A percentile compares a stretch with the other conserved stretches of the same genome.
Evolutionary conservation across 164 flowering plant genomes (phyloP).

Genomic region (Dillenia suffruticosa): DNA sequence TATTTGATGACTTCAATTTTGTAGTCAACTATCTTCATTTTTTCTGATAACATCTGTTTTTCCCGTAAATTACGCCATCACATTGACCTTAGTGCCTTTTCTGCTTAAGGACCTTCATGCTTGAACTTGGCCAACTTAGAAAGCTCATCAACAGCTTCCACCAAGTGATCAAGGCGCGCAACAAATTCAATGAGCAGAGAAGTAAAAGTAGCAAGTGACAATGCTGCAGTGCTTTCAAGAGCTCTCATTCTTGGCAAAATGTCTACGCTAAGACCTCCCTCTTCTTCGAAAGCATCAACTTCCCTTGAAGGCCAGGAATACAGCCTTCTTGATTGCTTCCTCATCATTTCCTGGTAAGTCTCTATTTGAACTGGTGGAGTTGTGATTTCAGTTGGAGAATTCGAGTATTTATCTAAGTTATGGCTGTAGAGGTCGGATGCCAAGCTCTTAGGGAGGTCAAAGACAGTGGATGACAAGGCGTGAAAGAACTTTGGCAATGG

Average conservation of each 20-base stretch:
- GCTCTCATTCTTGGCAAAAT: slow-evolving; percentile 34
- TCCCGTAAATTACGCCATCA: no score
- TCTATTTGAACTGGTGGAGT: slow-evolving; percentile 14
- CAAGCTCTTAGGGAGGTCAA: slow-evolving; percentile 17
- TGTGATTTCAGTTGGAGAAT: slow-evolving; percentile 4
- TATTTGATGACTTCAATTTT: no score
- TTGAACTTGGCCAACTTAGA: slow-evolving; percentile 44
- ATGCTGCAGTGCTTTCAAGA: slow-evolving; percentile 43
- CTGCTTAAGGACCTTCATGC: slow-evolving; percentile 12
- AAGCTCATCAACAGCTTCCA: slow-evolving; percentile 52
- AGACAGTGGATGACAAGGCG: slow-evolving; percentile 27
- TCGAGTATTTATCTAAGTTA: slow-evolving; percentile 7
- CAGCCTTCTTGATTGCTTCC: slow-evolving; percentile 41
- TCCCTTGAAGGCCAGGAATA: slow-evolving; percentile 50
- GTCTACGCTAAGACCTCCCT: slow-evolving; percentile 14
- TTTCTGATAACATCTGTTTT: no score
- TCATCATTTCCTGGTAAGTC: slow-evolving; percentile 36
- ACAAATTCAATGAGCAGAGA: slow-evolving; percentile 57
- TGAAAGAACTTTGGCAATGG: slow-evolving; percentile 30
- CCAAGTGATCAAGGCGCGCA: slow-evolving; percentile 55
- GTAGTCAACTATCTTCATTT: no score
- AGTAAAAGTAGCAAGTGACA: slow-evolving; percentile 50
- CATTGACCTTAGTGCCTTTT: no score
- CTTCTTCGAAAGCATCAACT: slow-evolving; percentile 40
- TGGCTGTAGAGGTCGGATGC: slow-evolving; percentile 10